A percentile compares a stretch with the other conserved stretches of the same genome.
These are phyloP conservation scores for Mitragyna speciosa DNA, from an alignment of 257 asterid species.

Conservation along the genomic window DNA sequence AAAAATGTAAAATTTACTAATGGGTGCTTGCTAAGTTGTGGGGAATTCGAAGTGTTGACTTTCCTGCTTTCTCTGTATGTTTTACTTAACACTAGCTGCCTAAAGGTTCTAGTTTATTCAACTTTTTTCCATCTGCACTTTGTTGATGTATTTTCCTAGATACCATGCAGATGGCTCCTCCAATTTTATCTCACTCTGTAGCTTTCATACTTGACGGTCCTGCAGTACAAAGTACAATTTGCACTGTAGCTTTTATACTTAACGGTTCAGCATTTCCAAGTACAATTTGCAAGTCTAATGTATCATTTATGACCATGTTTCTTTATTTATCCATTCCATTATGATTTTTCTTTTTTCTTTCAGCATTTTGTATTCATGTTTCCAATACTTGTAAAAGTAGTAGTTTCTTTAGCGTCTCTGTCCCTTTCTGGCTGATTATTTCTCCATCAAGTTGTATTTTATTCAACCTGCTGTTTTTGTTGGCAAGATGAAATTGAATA, in stretches of 20 bases:
- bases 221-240: not conserved
- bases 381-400: not conserved
- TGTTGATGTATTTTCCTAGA: not conserved
- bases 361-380: not conserved
- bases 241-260: not conserved
- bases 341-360: not conserved
- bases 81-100: not conserved
- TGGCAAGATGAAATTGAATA: not conserved
- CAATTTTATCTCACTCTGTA: not conserved
- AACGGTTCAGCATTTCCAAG: not conserved
- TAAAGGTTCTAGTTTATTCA: not conserved
- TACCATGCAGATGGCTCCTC: not conserved
- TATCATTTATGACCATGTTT: not conserved
- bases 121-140: not conserved
- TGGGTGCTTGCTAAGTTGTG: not conserved
- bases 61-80: not conserved
- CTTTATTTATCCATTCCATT: not conserved
- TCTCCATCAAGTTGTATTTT: not conserved
- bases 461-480: not conserved
- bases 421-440: not conserved
- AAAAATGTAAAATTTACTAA: not conserved
- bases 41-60: not conserved
- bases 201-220: not conserved
- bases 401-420: not conserved
- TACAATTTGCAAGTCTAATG: not conserved